A percentile compares a stretch with the other conserved stretches of the same genome.
phyloP scores from a whole-genome alignment of 31 red algal species.

The Endocladia muricata region DNA sequence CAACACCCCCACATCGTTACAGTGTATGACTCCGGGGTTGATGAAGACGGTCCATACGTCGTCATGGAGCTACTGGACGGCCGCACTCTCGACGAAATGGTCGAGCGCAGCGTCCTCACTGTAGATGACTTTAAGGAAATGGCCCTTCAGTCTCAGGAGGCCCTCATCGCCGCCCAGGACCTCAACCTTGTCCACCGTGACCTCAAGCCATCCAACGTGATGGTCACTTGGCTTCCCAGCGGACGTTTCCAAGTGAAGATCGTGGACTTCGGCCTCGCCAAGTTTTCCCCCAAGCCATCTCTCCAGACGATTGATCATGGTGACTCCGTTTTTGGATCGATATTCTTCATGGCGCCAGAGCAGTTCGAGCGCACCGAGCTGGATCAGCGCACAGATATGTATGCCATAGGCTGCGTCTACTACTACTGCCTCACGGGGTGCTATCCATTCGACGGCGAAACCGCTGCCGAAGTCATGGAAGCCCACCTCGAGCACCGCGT shows the following conservation, averaged over 20 bases:
- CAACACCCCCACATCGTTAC: neutral
- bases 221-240: neutral
- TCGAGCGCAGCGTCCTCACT: neutral
- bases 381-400: neutral
- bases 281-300: no score
- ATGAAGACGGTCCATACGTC: neutral
- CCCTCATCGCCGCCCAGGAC: neutral
- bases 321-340: neutral
- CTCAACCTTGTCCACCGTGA: constrained; percentile 1
- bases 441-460: neutral
- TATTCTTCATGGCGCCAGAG: neutral
- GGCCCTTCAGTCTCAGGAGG: neutral
- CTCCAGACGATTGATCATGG: constrained; percentile 1
- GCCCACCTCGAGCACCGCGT: neutral
- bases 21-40: neutral
- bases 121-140: neutral
- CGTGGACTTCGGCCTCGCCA: no score
- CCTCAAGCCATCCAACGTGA: neutral
- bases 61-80: neutral
- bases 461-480: neutral
- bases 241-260: no score
- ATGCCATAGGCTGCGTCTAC: neutral
- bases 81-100: neutral
- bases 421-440: neutral
- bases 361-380: neutral